A percentile compares a stretch with the other conserved stretches of the same genome.
Evolutionary conservation across 495 filamentous ascomycete species (phyloP).

Genomic region (Rostrohypoxylon terebratum): DNA sequence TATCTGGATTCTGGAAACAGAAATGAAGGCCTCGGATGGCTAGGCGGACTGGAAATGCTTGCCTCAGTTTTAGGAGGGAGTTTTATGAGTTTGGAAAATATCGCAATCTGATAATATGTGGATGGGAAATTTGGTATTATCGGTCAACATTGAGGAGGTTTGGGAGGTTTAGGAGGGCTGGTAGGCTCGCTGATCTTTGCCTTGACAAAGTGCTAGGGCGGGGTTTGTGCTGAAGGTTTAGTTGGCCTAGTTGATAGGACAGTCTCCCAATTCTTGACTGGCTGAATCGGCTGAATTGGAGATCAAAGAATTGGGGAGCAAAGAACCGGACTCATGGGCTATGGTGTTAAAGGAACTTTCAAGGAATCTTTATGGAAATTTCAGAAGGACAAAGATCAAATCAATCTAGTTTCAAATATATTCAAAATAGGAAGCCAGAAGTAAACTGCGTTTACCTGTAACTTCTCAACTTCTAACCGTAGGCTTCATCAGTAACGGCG

Average conservation of each 20-base stretch:
- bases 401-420: constrained; percentile 3
- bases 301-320: constrained; percentile 20
- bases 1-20: too few relatives aligned
- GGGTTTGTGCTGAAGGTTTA: background rate
- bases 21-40: background rate
- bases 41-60: background rate
- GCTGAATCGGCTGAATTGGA: background rate
- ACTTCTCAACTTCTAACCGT: background rate
- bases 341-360: constrained; percentile 23
- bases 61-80: background rate
- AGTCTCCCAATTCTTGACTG: background rate
- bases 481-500: background rate
- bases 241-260: constrained; percentile 11
- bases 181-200: background rate
- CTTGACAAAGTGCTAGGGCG: background rate
- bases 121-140: background rate
- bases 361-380: too few relatives aligned
- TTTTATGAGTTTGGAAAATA: background rate
- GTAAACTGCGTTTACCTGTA: background rate
- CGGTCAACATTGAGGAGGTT: background rate
- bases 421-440: constrained; percentile 11
- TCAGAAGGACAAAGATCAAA: constrained; percentile 24
- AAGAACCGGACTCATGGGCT: constrained; percentile 4
- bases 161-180: too few relatives aligned
- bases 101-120: too few relatives aligned